Evolutionary conservation across 2,329 filamentous ascomycete species (phyloP), one percentile per base, ranked within the genome.

Genomic region (Paraphaeosphaeria minitans): DNA sequence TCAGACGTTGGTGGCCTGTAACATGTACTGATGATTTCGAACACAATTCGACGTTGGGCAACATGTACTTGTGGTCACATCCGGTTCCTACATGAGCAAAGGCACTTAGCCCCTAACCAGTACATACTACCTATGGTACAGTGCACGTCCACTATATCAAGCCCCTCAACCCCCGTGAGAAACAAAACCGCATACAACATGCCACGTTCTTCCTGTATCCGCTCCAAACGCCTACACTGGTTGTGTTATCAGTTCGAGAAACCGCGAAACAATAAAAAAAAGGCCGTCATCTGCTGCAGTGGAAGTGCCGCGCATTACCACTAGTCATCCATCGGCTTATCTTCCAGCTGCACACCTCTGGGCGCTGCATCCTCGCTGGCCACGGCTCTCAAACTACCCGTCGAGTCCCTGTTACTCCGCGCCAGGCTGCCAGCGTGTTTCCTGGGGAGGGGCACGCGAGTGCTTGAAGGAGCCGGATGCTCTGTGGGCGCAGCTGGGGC

Each of bases 301-400:
- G 27, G 37, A 39, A 5, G 37, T 16, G 37, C 39, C 54, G 57
- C 46, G 54, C 46, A 62, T 49, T 53, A 67, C 71, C 61, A 72
- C 67, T 73, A 91, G 77, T 91, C 88, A 77, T 92, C 88, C 88
- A 92, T 91, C n/a, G 89, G 87, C 77, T 85, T 88, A 74, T 93
- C 90, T 69, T 87, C 86, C 69, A 93, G 80, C 65, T 87, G 88
- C 43, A 92, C 89, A 7, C 88, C 86, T 52, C 79, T 75, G 47
- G 70, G 67, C 55, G 74, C 74, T 50, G 63, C 57, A 6, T 76
- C 77, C 62, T 78, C 76, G 41, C 39, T 24, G 43, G 48, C 57
- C 2, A 53, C 24, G 59, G 75, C 74, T 63, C 71, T 75, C 66
- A 78, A 63, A 46, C 77, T 79, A 27, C 76, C 73, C 19, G 70